phyloP scores from a whole-genome alignment of 2,329 filamentous ascomycete genomes.

The Cucurbitaria berberidis region DNA sequence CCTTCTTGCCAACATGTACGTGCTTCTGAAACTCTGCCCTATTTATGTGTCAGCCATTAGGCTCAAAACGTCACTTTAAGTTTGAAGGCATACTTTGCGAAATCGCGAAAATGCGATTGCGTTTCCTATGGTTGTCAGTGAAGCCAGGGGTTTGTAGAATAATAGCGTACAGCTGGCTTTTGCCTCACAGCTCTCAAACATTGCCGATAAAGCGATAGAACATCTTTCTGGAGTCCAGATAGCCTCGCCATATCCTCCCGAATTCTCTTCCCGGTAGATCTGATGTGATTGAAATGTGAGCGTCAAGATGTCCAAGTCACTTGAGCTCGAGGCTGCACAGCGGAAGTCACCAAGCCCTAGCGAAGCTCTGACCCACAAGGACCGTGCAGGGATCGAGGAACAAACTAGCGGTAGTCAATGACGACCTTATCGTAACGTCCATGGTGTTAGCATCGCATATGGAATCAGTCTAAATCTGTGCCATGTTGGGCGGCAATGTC shows the following conservation, averaged over 20 bases:
- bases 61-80: not conserved
- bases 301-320: not conserved
- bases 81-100: constrained; percentile 60
- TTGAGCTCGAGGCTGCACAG: not conserved
- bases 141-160: not conserved
- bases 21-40: constrained; percentile 81
- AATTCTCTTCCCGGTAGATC: not conserved
- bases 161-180: constrained; percentile 72
- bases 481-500: not conserved
- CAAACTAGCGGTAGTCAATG: constrained; percentile 9
- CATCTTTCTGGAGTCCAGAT: constrained; percentile 90
- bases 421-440: constrained; percentile 3
- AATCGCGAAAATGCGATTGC: constrained; percentile 67
- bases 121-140: constrained; percentile 54
- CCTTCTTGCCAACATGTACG: constrained; percentile 74
- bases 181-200: constrained; percentile 81
- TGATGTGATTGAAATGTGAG: not conserved
- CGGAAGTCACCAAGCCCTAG: not conserved
- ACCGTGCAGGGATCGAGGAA: constrained; percentile 2
- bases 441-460: not conserved
- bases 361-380: not conserved
- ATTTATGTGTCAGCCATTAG: constrained; percentile 13
- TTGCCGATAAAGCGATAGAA: constrained; percentile 82
- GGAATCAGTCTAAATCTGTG: not conserved
- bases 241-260: constrained; percentile 57